Conservation (phyloP, 148 eudicot genomes). For the Spergularia bocconei region DNA sequence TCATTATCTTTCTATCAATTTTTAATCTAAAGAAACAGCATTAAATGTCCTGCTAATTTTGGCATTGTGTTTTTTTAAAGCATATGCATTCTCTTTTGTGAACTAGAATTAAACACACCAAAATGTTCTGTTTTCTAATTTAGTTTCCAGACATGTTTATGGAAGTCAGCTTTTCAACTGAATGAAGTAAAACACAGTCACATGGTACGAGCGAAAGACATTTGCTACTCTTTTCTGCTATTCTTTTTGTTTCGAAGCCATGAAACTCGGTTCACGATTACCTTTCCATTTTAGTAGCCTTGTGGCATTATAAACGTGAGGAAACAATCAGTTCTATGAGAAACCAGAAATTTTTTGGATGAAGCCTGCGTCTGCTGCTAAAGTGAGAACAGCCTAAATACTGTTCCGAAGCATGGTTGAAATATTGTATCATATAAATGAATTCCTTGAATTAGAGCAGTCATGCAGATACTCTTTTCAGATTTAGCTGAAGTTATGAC, state of each 20-base stretch:
- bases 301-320: conserved; percentile 32
- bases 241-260: background rate
- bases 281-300: conserved; percentile 19
- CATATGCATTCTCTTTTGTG: too few species aligned
- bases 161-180: too few species aligned
- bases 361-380: conserved; percentile 67
- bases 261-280: conserved; percentile 18
- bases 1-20: too few species aligned
- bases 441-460: conserved; percentile 45
- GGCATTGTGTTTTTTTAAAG: too few species aligned
- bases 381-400: conserved; percentile 60
- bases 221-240: background rate
- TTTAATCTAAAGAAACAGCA: too few species aligned
- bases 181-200: too few species aligned
- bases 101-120: too few species aligned
- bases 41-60: too few species aligned
- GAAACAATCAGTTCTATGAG: conserved; percentile 48
- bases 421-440: conserved; percentile 38
- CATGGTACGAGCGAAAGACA: too few species aligned
- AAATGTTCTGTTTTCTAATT: too few species aligned
- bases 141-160: too few species aligned
- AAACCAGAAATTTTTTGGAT: conserved; percentile 64
- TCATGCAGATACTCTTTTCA: conserved; percentile 38
- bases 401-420: conserved; percentile 50
- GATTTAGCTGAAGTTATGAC: conserved; percentile 46